Evolutionary conservation across 1,139 yeast genomes (phyloP).

Genomic region (Taphrina confusa): DNA sequence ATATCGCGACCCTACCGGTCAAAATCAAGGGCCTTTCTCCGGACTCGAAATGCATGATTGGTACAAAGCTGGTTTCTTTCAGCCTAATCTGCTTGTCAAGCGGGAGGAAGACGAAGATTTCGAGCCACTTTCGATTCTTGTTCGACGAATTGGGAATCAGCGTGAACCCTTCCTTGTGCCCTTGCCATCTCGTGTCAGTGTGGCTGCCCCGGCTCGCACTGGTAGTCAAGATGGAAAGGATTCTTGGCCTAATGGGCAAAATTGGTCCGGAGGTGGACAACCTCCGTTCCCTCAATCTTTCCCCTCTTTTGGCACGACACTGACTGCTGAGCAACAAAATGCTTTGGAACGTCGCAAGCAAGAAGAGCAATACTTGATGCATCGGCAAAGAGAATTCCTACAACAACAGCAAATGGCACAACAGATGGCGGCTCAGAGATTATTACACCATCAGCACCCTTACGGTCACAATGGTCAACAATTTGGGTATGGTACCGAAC

Average conservation of each 20-base stretch:
- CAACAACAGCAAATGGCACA: conserved; percentile 38
- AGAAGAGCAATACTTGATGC: conserved; percentile 38
- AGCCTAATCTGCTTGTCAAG: conserved; percentile 58
- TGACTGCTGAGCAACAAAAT: conserved; percentile 38
- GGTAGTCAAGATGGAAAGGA: conserved; percentile 24
- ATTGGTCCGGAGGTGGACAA: conserved; percentile 35
- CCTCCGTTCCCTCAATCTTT: conserved; percentile 37
- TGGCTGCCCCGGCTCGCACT: conserved; percentile 19
- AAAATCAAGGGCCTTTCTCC: conserved; percentile 77
- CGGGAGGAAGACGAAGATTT: conserved; percentile 50
- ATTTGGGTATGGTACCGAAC: conserved; percentile 19
- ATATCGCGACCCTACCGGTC: conserved; percentile 69
- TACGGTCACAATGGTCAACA: conserved; percentile 1
- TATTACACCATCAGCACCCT: conserved; percentile 26
- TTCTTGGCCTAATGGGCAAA: conserved; percentile 26
- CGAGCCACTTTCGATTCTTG: conserved; percentile 45
- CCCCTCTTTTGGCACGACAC: conserved; percentile 36
- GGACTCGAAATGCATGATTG: conserved; percentile 78
- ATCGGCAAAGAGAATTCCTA: conserved; percentile 39
- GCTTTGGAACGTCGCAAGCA: conserved; percentile 39
- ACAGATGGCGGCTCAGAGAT: conserved; percentile 32
- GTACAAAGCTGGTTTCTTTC: conserved; percentile 65
- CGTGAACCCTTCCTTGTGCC: conserved; percentile 65
- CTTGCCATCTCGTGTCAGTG: conserved; percentile 47
- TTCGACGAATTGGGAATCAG: conserved; percentile 51